Conservation (phyloP, 352 stramenopile species). For the Pythium rishiriense region DNA sequence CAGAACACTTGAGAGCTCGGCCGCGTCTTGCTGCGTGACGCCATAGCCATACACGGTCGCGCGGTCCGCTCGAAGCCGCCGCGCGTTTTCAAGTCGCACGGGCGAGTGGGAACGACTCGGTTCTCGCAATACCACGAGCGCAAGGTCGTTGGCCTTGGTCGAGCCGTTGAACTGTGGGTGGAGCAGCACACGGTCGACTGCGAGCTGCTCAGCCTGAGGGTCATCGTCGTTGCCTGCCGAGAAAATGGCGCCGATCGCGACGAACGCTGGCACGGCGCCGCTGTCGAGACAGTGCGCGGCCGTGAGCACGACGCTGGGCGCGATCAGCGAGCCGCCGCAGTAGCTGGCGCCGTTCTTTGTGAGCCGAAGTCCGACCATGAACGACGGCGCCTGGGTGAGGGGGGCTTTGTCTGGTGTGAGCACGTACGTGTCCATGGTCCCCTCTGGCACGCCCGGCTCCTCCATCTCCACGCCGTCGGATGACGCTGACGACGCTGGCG, state of each 20-base stretch:
- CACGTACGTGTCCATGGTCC: neutral
- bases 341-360: constrained; percentile 15
- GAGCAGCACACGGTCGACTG: neutral
- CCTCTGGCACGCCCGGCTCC: neutral
- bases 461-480: neutral
- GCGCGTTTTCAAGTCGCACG: neutral
- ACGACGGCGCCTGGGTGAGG: neutral
- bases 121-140: neutral
- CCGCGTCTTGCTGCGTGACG: neutral
- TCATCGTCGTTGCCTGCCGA: neutral
- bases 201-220: neutral
- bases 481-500: neutral
- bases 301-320: constrained; percentile 10
- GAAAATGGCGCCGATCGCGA: neutral
- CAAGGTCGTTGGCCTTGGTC: constrained; percentile 8
- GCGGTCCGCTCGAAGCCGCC: neutral
- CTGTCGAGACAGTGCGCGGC: constrained; percentile 18
- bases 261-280: neutral
- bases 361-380: constrained; percentile 10
- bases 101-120: neutral
- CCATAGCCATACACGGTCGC: constrained; percentile 13
- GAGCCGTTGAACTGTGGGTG: constrained; percentile 7
- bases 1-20: neutral
- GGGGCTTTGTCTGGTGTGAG: neutral
- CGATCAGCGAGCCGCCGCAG: constrained; percentile 24